Base-by-base conservation (phyloP, 345 rosid species). In the Moringa oleifera region DNA sequence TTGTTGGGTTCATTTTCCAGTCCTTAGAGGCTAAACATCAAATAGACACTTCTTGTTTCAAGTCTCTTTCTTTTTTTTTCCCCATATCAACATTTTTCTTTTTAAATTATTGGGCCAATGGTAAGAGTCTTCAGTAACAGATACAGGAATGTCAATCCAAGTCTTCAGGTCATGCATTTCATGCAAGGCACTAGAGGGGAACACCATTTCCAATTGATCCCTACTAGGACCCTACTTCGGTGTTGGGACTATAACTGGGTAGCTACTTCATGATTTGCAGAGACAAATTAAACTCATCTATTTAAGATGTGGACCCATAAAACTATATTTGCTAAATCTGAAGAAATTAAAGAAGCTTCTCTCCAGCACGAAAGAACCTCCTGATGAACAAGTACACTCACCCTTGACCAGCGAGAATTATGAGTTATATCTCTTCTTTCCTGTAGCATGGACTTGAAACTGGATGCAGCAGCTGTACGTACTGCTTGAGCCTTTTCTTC, bases 381-480 rank as follows among this genome's bases (percentile, higher is more conserved):
- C 61, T 55, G 17, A 28, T 25, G 23, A 17, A 65, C 16, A 23
- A 17, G 31, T 63, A 54, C 28, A 66, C 77, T 21, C 75, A 94
- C 99, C 96, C 84, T 87, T 55, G 93, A 86, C 99, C 99, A 94
- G 51, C 88, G 93, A 67, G 88, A 85, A 75, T 72, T 72, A 47
- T 77, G 61, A 60, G 79, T 81, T 60, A 94, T 64, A 74, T 87
- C 91, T 73, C 81, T 88, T 57, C 62, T 83, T 28, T 94, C 97
- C 21, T 25, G 81, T 65, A 94, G 88, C 95, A 94, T 75, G 68
- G 85, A 79, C 76, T 88, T 94, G 75, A 90, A 91, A 77, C 86
- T 72, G 46, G 88, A 78, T 59, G 90, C 75, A 19, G 81, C 80
- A 11, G 87, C 87, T 25, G 84, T 80, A 52, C 89, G 95, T 55